Evolutionary conservation across 2,329 filamentous ascomycete genomes (phyloP), one percentile per base, ranked within the genome.

Genomic region (Botryotinia globosa): DNA sequence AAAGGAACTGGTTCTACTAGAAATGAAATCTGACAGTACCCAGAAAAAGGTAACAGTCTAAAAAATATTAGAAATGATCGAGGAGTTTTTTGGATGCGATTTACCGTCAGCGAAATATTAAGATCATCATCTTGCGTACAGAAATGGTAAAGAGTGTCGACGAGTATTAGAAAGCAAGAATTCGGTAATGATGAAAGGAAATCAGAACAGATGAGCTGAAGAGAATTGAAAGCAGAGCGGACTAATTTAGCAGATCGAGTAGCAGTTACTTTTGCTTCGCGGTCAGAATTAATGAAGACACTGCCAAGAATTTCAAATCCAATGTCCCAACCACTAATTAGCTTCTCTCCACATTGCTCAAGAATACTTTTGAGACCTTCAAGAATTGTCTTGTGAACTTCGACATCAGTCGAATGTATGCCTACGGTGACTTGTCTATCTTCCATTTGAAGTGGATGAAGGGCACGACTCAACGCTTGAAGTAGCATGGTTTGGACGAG

Each of bases 41-140:
- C 94, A 98, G 81, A 97, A 97, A 80, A 97, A 96, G 0, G 95
- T 97, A 14, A 97, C 93, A 1, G 94, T 96, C 89, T 93, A 68
- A 4, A 34, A 65, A 48, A 42, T 54, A 68, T 74, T 68, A 71
- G 77, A 44, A 44, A 71, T 70, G 78, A 51, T 25, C 0, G 54
- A 54, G n/a, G 14, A 29, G 25, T 5, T 29, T 66, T 29, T 64
- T 14, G 20, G n/a, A 12, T 58, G 29, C n/a, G 81, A 88, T 88
- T 82, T 85, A 93, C 92, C 48, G 96, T 98, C 39, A 99, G 85
- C 0, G 95, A 95, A 78, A 98, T 97, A 77, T 99, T 99, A 54
- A 99, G 86, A 79, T 99, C 96, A 76, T 97, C 93, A 75, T 91
- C 87, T 81, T 99, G 96, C 0, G 90, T 91, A 77, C 93, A 94